Base-by-base conservation (phyloP, 2,329 filamentous ascomycete species). In the Elsinoe australis region DNA sequence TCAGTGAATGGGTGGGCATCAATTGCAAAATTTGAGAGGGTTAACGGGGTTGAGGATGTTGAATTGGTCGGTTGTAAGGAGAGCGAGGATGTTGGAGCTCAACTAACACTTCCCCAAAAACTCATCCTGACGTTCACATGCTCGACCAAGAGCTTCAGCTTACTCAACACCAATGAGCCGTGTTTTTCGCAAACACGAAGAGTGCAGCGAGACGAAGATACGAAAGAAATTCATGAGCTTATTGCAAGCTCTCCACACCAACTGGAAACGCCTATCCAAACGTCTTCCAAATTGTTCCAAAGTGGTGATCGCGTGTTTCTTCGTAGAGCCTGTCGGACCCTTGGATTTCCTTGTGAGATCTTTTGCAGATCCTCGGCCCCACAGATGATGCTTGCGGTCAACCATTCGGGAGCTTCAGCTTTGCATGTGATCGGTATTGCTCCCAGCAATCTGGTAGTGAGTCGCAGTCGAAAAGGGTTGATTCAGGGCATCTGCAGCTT, bases 51-150 rank as follows among this genome's bases (percentile, higher is more conserved):
- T 24, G 7, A 26, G 10, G 18, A 10, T 39, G 3, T 18, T 35
- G 32, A 10, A 14, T 39, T 24, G 39, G 19, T 44, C n/a, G 39
- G 26, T 17, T 10, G 10, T 44, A 24, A n/a, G 39, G n/a, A 44
- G 14, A 31, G 26, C 14, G 21, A 39, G 19, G 22, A 29, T 22
- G 39, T 39, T 39, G 35, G 18, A 44, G 39, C 39, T 44, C 39
- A 44, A 44, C 39, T 44, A 21, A 26, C 39, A 6, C 12, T 44
- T 44, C 39, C 39, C 39, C 39, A 44, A 44, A 42, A 44, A 31
- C 32, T 44, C 32, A 17, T 17, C 36, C 36, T 22, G n/a, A n/a
- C n/a, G n/a, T n/a, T n/a, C n/a, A n/a, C n/a, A n/a, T 26, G 21
- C 15, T 41, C 36, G 28, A 28, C 36, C 36, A n/a, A n/a, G n/a